Conservation (phyloP, 2,329 filamentous ascomycete genomes). For the Diaporthe caulivora region DNA sequence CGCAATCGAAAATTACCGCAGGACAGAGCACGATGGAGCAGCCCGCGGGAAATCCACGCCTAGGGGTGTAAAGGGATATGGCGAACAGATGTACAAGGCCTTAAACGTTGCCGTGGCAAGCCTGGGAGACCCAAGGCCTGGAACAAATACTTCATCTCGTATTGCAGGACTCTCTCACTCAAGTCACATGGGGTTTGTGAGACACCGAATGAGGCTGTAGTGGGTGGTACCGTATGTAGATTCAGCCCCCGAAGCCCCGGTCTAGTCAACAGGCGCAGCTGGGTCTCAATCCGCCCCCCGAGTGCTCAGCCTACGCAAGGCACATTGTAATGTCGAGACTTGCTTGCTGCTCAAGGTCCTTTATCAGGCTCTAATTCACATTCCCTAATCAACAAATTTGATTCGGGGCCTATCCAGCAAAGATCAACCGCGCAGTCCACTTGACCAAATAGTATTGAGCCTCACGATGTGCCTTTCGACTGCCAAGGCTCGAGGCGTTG, state of each 20-base stretch:
- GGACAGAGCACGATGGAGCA: not conserved
- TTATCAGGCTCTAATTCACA: not conserved
- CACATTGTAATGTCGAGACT: not conserved
- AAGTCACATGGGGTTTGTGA: not conserved
- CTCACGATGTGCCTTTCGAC: slow-evolving; percentile 9
- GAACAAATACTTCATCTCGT: not conserved
- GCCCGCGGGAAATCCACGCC: not conserved
- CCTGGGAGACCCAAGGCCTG: no score
- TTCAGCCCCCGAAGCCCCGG: slow-evolving; percentile 9
- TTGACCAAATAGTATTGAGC: not conserved
- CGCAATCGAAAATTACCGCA: not conserved
- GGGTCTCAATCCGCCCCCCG: not conserved
- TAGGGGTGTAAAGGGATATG: not conserved
- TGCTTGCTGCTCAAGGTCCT: not conserved
- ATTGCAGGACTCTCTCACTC: not conserved
- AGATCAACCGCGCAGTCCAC: not conserved
- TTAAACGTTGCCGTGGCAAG: not conserved
- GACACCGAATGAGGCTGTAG: not conserved
- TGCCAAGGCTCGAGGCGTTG: not conserved
- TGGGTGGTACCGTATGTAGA: not conserved
- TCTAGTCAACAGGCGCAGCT: not conserved
- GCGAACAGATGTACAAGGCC: not conserved
- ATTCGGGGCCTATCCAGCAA: not conserved
- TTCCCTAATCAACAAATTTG: not conserved
- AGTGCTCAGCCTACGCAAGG: slow-evolving; percentile 17